A percentile compares a stretch with the other conserved stretches of the same genome.
Conservation (phyloP, 306 rosid species). For the Betula pendula region DNA sequence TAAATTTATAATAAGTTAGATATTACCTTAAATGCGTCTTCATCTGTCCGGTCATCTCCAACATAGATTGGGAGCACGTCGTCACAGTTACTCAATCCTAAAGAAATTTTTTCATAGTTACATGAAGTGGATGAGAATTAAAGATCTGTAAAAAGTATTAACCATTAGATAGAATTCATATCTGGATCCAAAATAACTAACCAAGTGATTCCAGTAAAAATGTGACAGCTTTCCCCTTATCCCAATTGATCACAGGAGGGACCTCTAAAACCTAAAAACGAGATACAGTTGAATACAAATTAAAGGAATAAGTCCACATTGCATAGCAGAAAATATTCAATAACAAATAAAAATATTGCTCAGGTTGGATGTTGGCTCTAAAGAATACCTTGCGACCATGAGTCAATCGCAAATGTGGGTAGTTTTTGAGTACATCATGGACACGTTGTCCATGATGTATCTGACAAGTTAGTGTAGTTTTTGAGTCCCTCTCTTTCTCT, state of each 20-base stretch:
- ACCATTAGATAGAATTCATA: constrained; percentile 3
- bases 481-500: no score
- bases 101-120: constrained; percentile 34
- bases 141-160: constrained; percentile 1
- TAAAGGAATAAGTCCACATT: neutral
- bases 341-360: neutral
- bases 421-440: constrained; percentile 55
- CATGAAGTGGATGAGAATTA: constrained; percentile 8
- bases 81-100: constrained; percentile 67
- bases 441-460: no score
- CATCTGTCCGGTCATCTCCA: constrained; percentile 94
- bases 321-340: neutral
- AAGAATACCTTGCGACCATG: constrained; percentile 88
- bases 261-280: constrained; percentile 85
- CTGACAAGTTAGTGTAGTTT: no score
- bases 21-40: constrained; percentile 90
- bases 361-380: constrained; percentile 7
- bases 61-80: constrained; percentile 93
- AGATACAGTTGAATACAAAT: neutral
- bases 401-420: constrained; percentile 70
- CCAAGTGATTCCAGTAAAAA: constrained; percentile 96
- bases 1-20: neutral
- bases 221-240: constrained; percentile 94
- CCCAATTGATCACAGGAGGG: constrained; percentile 88
- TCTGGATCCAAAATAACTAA: constrained; percentile 30